Evolutionary conservation across 2,329 filamentous ascomycete genomes (phyloP).

Genomic region (Xylaria sp.): DNA sequence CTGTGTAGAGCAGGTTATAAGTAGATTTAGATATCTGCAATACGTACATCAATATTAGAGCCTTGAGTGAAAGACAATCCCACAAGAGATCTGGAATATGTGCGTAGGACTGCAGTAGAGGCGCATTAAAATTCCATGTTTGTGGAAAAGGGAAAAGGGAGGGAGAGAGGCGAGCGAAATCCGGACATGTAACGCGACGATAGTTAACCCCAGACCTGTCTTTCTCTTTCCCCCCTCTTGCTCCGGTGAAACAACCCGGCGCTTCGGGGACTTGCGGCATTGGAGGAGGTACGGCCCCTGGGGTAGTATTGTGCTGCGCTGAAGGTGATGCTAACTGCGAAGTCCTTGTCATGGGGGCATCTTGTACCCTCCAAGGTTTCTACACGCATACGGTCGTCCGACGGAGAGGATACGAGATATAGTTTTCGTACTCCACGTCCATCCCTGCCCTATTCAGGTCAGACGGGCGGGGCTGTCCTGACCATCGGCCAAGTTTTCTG

Average conservation of each 20-base stretch:
- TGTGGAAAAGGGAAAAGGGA: too few species aligned
- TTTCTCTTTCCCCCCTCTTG: too few species aligned
- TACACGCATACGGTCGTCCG: not conserved
- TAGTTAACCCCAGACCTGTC: not conserved
- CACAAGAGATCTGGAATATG: too few species aligned
- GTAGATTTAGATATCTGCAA: too few species aligned
- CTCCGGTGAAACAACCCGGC: not conserved
- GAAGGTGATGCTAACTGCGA: not conserved
- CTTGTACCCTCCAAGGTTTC: constrained; percentile 10
- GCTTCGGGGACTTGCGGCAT: not conserved
- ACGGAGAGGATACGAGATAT: constrained; percentile 10
- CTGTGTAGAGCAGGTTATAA: too few species aligned
- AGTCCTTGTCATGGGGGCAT: too few species aligned
- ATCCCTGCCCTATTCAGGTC: not conserved
- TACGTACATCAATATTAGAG: too few species aligned
- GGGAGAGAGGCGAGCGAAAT: not conserved
- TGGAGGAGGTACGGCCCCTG: not conserved
- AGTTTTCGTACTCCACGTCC: not conserved
- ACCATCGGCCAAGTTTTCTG: not conserved
- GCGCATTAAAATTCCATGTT: too few species aligned
- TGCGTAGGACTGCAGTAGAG: too few species aligned
- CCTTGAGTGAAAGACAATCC: too few species aligned
- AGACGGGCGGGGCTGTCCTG: not conserved
- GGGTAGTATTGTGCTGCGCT: not conserved
- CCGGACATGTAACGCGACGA: not conserved